Conservation (phyloP, 1,284 basidiomycete genomes). For the Puccinia horiana region DNA sequence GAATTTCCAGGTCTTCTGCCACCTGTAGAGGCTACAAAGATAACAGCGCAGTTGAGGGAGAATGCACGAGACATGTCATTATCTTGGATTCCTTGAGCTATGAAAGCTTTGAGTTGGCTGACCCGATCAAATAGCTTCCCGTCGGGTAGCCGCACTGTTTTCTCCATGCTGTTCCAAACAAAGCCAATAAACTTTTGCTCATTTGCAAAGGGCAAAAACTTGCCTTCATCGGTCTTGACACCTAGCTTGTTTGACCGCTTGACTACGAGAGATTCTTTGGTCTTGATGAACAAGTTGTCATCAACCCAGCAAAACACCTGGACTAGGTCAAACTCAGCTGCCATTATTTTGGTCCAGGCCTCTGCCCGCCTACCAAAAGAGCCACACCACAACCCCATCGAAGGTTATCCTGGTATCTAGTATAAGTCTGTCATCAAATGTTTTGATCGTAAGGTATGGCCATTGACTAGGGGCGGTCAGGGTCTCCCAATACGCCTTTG, state of each 20-base stretch:
- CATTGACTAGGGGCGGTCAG: not conserved
- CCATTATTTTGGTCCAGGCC: too few relatives aligned
- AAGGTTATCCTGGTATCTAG: too few relatives aligned
- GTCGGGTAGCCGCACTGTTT: not conserved
- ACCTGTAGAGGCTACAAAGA: too few relatives aligned
- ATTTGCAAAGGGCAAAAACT: not conserved
- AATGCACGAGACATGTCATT: not conserved
- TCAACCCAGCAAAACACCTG: too few relatives aligned
- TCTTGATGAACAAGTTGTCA: slow-evolving; percentile 4
- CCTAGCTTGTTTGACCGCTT: not conserved
- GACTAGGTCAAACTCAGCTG: too few relatives aligned
- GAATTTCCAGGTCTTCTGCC: too few relatives aligned
- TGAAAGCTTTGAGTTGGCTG: not conserved
- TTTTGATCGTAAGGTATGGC: not conserved
- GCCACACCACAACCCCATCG: too few relatives aligned
- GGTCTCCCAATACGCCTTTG: not conserved
- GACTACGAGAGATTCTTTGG: too few relatives aligned
- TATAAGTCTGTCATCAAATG: too few relatives aligned
- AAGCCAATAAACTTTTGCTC: slow-evolving; percentile 3
- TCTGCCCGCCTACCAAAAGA: too few relatives aligned
- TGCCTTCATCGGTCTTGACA: not conserved
- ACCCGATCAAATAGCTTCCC: not conserved
- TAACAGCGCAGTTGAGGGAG: slow-evolving; percentile 5
- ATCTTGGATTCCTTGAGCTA: not conserved
- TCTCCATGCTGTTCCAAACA: not conserved